Evolutionary conservation across 768 basidiomycete genomes (phyloP), one percentile per base, ranked within the genome.

Genomic region (Psilocybe tampanensis): DNA sequence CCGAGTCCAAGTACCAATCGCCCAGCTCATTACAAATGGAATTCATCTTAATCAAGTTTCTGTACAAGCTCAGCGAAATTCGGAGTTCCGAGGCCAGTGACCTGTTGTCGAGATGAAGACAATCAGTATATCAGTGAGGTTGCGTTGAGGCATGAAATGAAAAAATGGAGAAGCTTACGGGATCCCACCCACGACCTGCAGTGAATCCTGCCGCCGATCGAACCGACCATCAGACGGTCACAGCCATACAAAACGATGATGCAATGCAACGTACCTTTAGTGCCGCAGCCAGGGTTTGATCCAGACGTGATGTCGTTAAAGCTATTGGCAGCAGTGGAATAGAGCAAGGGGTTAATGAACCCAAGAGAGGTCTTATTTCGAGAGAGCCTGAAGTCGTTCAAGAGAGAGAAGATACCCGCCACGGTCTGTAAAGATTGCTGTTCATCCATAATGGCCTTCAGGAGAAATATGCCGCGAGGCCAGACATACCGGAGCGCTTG

Each of bases 61-160:
- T 76, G 74, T n/a, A n/a, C n/a, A 53, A 89, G 68, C 55, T 76
- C 77, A 45, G 73, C 63, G 66, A 85, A 88, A 62, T 86, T 79
- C 13, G 85, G 85, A 4, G 84, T 86, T 3, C 86, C 86, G 21
- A 85, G 70, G 17, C 85, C 85, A 43, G 85, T 88, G 53, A 86
- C 78, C 81, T 82, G 56, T 44, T 21, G n/a, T n/a, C n/a, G 44
- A 47, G 22, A 41, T 50, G 12, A 24, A n/a, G n/a, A n/a, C n/a
- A 12, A 21, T 60, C 19, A 60, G 29, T 22, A n/a, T 15, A n/a
- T n/a, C n/a, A n/a, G n/a, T n/a, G n/a, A n/a, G n/a, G n/a, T 29
- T 5, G 29, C 29, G 29, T 9, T 9, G 29, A 29, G 29, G 5
- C 5, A 29, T 4, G 29, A 29, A 29, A 9, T 29, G 5, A 29